Evolutionary conservation across 306 rosid genomes (phyloP).

Genomic region (Cucumis cinereus): DNA sequence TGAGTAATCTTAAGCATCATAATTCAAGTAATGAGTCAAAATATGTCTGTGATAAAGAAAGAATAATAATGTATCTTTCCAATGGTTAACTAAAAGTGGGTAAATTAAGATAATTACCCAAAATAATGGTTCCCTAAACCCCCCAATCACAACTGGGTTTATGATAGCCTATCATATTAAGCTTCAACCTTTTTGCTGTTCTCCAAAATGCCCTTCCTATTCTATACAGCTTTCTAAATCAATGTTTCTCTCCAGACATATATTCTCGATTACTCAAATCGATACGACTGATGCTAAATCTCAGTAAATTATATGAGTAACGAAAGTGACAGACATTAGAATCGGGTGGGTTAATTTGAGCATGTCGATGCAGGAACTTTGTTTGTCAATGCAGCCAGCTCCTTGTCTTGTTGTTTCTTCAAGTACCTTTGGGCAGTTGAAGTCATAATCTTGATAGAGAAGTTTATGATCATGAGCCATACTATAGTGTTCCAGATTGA

Average conservation of each 20-base stretch:
- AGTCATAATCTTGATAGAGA: constrained; percentile 75
- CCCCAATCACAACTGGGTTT: constrained; percentile 13
- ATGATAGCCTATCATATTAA: not conserved
- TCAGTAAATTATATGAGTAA: not conserved
- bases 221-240: constrained; percentile 36
- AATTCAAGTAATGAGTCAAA: not conserved
- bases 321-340: not conserved
- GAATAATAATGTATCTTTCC: constrained; percentile 28
- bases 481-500: constrained; percentile 79
- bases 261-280: not conserved
- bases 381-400: constrained; percentile 29
- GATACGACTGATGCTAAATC: not conserved
- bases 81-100: constrained; percentile 32
- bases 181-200: constrained; percentile 3
- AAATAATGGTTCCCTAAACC: constrained; percentile 37
- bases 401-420: constrained; percentile 61
- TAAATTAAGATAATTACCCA: constrained; percentile 17
- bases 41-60: constrained; percentile 36
- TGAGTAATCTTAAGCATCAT: not conserved
- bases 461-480: constrained; percentile 96
- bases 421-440: constrained; percentile 73
- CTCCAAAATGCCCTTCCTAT: constrained; percentile 14
- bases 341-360: not conserved
- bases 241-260: constrained; percentile 8
- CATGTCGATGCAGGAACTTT: not conserved